A percentile compares a stretch with the other conserved stretches of the same genome.
Conservation (phyloP, 805 yeast genomes). For the Metschnikowia corniflorae region DNA sequence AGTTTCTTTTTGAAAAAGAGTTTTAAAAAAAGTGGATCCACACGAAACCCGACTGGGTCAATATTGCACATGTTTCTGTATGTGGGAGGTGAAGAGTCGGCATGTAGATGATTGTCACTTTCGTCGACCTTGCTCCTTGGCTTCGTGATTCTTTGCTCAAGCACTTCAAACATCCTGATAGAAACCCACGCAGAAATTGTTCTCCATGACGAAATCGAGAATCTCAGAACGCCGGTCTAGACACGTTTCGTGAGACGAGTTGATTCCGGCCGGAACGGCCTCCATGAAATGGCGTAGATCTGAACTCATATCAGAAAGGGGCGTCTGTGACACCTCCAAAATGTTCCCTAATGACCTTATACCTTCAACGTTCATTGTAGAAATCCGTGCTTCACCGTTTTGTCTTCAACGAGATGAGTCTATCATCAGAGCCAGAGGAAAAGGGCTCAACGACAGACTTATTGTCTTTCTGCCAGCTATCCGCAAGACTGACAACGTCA, state of each 20-base stretch:
- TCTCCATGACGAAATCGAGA: slow-evolving; percentile 68
- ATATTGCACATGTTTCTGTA: slow-evolving; percentile 72
- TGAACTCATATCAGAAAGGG: slow-evolving; percentile 70
- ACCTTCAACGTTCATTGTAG: slow-evolving; percentile 74
- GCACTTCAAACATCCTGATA: slow-evolving; percentile 75
- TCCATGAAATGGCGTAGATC: slow-evolving; percentile 53
- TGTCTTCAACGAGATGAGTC: too few species aligned
- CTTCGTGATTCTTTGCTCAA: slow-evolving; percentile 59
- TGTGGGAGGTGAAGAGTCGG: slow-evolving; percentile 44
- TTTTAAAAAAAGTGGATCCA: slow-evolving; percentile 75
- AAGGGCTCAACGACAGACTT: too few species aligned
- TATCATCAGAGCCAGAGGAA: too few species aligned
- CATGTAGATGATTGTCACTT: slow-evolving; percentile 7
- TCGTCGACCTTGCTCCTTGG: slow-evolving; percentile 30
- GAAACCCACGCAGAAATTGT: slow-evolving; percentile 83
- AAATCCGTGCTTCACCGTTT: slow-evolving; percentile 45
- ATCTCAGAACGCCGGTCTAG: slow-evolving; percentile 63
- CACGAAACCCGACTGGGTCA: slow-evolving; percentile 86
- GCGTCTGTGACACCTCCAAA: slow-evolving; percentile 81
- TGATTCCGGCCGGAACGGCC: slow-evolving; percentile 61
- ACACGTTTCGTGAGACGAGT: slow-evolving; percentile 56
- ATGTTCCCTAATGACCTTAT: slow-evolving; percentile 72
- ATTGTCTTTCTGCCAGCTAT: too few species aligned
- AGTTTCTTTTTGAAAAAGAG: too few species aligned
- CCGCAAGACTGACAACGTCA: too few species aligned